These are phyloP conservation scores for Trichoderma brevicompactum DNA, from an alignment of 2,329 filamentous ascomycete species.

Conservation along the genomic window DNA sequence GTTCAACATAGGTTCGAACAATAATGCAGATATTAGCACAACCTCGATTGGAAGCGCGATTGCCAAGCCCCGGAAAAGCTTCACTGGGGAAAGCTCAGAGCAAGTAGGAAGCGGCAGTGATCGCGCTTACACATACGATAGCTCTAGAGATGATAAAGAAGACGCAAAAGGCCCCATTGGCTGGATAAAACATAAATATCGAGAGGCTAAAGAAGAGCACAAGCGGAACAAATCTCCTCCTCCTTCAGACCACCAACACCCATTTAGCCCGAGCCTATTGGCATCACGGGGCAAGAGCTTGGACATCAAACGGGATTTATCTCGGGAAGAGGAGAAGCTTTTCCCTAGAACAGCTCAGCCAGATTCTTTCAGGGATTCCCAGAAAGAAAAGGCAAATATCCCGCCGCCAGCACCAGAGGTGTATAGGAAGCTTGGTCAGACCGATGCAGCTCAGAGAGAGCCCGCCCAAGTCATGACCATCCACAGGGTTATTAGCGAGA, in stretches of 20 bases:
- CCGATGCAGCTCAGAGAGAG: slow-evolving; percentile 8
- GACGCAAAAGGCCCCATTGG: slow-evolving; percentile 58
- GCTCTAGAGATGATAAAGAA: slow-evolving; percentile 53
- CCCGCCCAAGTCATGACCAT: slow-evolving; percentile 17
- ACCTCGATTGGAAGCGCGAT: slow-evolving; percentile 69
- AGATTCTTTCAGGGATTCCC: slow-evolving; percentile 3
- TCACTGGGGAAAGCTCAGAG: slow-evolving; percentile 57
- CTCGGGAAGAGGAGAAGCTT: slow-evolving; percentile 24
- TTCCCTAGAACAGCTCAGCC: slow-evolving; percentile 8
- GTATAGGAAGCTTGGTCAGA: slow-evolving; percentile 14
- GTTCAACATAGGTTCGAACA: slow-evolving; percentile 62
- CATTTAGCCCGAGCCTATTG: slow-evolving; percentile 39
- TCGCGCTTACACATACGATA: slow-evolving; percentile 45
- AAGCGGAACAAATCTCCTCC: slow-evolving; percentile 62
- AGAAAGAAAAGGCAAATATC: background rate
- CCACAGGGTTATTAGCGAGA: slow-evolving; percentile 16
- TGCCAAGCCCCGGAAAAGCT: slow-evolving; percentile 54
- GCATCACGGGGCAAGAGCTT: slow-evolving; percentile 52
- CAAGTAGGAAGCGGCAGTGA: slow-evolving; percentile 47
- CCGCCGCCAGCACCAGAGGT: background rate
- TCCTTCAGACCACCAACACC: slow-evolving; percentile 39
- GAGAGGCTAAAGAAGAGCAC: slow-evolving; percentile 63
- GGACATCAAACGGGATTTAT: slow-evolving; percentile 50
- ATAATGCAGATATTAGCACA: slow-evolving; percentile 66
- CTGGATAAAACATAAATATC: slow-evolving; percentile 65